phyloP scores from a whole-genome alignment of 2,329 filamentous ascomycete species.

The Penicillium verrucosum region DNA sequence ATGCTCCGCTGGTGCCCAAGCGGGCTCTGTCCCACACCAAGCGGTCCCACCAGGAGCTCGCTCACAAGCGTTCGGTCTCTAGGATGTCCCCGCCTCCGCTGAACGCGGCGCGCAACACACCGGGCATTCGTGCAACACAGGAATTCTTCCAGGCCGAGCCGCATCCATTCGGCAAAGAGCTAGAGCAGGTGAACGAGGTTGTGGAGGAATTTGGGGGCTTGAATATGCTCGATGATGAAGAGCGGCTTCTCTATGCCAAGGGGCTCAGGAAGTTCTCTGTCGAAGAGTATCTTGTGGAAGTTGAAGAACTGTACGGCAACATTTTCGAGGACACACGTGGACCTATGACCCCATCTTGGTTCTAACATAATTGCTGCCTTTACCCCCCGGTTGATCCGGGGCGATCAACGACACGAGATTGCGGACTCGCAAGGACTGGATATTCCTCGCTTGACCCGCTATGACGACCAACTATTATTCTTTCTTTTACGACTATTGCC shows the following conservation, averaged over 20 bases:
- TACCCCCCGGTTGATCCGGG: constrained; percentile 20
- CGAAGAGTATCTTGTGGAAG: constrained; percentile 79
- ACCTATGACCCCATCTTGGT: constrained; percentile 39
- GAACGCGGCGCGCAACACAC: constrained; percentile 35
- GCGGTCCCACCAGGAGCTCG: constrained; percentile 73
- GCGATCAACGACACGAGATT: constrained; percentile 16
- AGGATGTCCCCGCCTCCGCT: constrained; percentile 46
- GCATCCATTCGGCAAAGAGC: constrained; percentile 83
- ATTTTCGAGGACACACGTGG: constrained; percentile 54
- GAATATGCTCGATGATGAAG: constrained; percentile 67
- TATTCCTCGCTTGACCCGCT: constrained; percentile 16
- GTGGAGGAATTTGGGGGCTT: constrained; percentile 79
- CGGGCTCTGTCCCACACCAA: constrained; percentile 86
- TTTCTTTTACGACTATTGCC: constrained; percentile 22
- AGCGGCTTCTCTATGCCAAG: constrained; percentile 63
- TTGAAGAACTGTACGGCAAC: constrained; percentile 64
- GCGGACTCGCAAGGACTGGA: constrained; percentile 24
- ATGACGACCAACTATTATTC: constrained; percentile 35
- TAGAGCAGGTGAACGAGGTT: constrained; percentile 88
- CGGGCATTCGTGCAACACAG: constrained; percentile 31
- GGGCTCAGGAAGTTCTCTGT: constrained; percentile 72
- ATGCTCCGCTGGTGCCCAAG: constrained; percentile 68
- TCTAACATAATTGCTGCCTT: constrained; percentile 9
- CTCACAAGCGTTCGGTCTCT: constrained; percentile 64
- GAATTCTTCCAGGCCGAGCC: constrained; percentile 38